Evolutionary conservation across 345 rosid species (phyloP).

Genomic region (Populus tremula): DNA sequence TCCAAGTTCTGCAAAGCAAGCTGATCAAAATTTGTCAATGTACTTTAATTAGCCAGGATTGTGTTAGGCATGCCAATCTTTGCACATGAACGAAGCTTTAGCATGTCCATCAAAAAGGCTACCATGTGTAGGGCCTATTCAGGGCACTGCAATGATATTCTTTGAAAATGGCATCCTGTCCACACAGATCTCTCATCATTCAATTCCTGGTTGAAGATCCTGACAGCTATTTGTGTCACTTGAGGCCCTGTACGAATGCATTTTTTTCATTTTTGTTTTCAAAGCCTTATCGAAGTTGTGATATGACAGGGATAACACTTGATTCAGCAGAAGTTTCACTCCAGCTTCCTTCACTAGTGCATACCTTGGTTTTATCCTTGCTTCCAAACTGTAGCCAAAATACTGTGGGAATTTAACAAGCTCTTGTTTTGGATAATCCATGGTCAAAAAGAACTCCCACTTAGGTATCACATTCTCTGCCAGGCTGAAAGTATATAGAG

Average conservation of each 20-base stretch:
- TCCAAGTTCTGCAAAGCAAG: background rate
- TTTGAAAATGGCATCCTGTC: too few species aligned
- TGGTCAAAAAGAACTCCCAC: constrained; percentile 88
- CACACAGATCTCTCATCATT: background rate
- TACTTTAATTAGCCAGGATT: background rate
- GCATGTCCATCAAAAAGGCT: background rate
- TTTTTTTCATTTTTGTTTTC: constrained; percentile 55
- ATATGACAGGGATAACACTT: constrained; percentile 59
- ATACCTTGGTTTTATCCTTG: constrained; percentile 79
- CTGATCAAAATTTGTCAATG: background rate
- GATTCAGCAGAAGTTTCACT: constrained; percentile 65
- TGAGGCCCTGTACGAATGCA: constrained; percentile 17
- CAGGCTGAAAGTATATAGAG: constrained; percentile 76
- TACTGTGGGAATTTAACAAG: constrained; percentile 85
- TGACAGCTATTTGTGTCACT: background rate
- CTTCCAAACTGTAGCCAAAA: constrained; percentile 82
- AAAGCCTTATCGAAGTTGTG: constrained; percentile 54
- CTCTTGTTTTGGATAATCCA: constrained; percentile 72
- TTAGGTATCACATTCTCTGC: constrained; percentile 64
- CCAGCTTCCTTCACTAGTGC: constrained; percentile 61
- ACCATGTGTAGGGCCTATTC: too few species aligned
- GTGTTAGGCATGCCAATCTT: background rate
- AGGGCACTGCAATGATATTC: too few species aligned
- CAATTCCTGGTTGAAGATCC: constrained; percentile 3
- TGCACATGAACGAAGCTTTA: background rate